Evolutionary conservation across 139 green algal genomes (phyloP), one percentile per base, ranked within the genome.

Genomic region (Haematococcus sp.): DNA sequence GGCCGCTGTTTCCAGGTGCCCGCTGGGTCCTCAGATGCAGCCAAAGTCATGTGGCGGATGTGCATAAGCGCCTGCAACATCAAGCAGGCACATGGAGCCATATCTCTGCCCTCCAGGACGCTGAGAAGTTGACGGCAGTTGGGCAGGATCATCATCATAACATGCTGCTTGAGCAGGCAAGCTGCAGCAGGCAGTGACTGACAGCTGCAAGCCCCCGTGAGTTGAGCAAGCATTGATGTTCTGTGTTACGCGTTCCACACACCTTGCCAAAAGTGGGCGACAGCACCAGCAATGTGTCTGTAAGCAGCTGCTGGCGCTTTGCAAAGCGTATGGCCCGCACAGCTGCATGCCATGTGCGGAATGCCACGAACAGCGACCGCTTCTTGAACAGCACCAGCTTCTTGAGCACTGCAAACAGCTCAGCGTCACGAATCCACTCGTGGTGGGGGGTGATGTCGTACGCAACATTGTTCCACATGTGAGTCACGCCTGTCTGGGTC

Each of bases 311-410:
- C 51, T 73, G 73, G 7, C 64, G 66, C 22, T 55, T 44, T 0
- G 11, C 3, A 52, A 75, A 80, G 43, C 65, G 65, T 2, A 54
- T 64, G 65, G 60, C 33, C 4, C 75, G 80, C 9, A 81, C 75
- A 0, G 66, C 43, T 4, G 71, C 44, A n/a, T 74, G 80, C 80
- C 80, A 85, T 56, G 78, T 69, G 65, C 70, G 66, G 60, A 85
- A 85, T 3, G 80, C 80, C 59, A 77, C 49, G 35, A 77, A 85
- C 33, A 85, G 20, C n/a, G 59, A 30, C 25, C 72, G 71, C 65
- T 80, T 80, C 44, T 78, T 80, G 60, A 85, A 85, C 49, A 82
- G 74, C 30, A 85, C 80, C 60, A 85, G 71, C 75, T 82, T 82
- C 40, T 80, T 80, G 35, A 82, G 71, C 46, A 85, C 55, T 1